Conservation (phyloP, 2,329 filamentous ascomycete species). For the Beauveria rudraprayagi region DNA sequence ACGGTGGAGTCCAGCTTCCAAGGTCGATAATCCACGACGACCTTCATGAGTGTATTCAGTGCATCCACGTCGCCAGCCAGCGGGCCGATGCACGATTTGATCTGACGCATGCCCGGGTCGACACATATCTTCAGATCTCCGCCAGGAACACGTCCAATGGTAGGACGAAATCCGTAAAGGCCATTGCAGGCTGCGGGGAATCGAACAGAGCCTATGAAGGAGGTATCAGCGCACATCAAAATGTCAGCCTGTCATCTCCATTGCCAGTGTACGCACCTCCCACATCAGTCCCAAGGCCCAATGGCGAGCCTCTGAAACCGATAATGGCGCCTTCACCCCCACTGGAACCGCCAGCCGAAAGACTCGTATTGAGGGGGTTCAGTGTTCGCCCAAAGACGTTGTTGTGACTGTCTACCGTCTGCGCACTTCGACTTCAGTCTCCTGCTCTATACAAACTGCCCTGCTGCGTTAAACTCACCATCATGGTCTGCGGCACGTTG, state of each 20-base stretch:
- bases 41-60: constrained; percentile 31
- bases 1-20: constrained; percentile 37
- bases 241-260: background rate
- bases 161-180: constrained; percentile 48
- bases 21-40: constrained; percentile 30
- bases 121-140: constrained; percentile 11
- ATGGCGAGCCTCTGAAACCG: constrained; percentile 41
- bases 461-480: background rate
- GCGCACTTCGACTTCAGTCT: background rate
- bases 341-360: constrained; percentile 51
- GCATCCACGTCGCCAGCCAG: constrained; percentile 33
- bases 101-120: constrained; percentile 16
- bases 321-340: constrained; percentile 57
- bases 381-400: constrained; percentile 52
- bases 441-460: too few relatives aligned
- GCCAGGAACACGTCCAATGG: constrained; percentile 46
- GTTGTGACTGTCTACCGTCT: constrained; percentile 23
- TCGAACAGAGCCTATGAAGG: constrained; percentile 39
- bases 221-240: background rate
- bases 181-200: constrained; percentile 45
- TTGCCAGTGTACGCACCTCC: constrained; percentile 11
- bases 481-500: constrained; percentile 8
- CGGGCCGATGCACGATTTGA: constrained; percentile 34
- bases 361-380: constrained; percentile 48
- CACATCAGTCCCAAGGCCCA: constrained; percentile 55